Base-by-base conservation (phyloP, 805 yeast species). In the Yamadazyma ubonensis region DNA sequence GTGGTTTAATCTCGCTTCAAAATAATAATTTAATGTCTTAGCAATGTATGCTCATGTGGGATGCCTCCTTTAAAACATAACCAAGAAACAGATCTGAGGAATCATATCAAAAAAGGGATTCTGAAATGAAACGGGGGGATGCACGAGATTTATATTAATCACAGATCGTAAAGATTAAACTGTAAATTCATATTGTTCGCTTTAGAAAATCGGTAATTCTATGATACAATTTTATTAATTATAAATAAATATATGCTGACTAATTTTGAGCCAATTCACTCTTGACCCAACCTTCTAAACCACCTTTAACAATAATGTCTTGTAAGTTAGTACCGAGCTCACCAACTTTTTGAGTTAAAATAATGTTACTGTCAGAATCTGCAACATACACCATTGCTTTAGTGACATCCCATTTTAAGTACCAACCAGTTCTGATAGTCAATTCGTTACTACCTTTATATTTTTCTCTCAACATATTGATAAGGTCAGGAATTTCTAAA, bases 211-310 rank as follows among this genome's bases (percentile, higher is more conserved):
- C 16, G 5, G 16, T n/a, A 14, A 9, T 8, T 21, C 35, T 32
- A 32, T n/a, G 17, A 32, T 32, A 21, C 27, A 32, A 8, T 32
- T 32, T 12, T 32, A 21, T 21, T 29, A 16, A 14, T n/a, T 30
- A 32, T 31, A 31, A 31, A 32, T 32, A 32, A 20, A 18, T 32
- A 32, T 12, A 21, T 20, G 22, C 19, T 32, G 25, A 26, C 14
- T 9, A 18, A 17, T 12, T 32, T n/a, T 44, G 46, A 39, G 47
- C 55, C 48, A 83, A 67, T 61, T 87, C 84, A 15, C 89, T 73
- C 63, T 76, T 85, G 43, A 93, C 97, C 99, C 99, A 93, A 29
- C 96, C 95, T 74, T 93, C 99, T 43, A 93, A 78, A 42, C 99
- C 99, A 35, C 99, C 99, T 61, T 88, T 83, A 48, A 91, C 90